Percentiles rank a stretch among this genome's conserved stretches.
phyloP scores from a whole-genome alignment of 2,329 filamentous ascomycete species.

The Colletotrichum somersetense region DNA sequence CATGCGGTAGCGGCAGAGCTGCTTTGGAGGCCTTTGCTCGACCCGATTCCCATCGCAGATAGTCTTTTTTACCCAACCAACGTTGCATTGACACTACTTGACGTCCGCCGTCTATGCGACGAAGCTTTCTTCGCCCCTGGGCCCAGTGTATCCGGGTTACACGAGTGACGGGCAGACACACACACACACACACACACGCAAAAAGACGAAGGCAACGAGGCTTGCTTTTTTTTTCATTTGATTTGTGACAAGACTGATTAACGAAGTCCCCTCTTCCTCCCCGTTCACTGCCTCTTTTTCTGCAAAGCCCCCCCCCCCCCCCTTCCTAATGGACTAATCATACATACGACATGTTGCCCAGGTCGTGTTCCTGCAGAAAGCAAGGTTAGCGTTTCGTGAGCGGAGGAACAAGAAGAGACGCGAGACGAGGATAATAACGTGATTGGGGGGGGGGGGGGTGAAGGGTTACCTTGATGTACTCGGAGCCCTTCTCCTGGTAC shows the following conservation, averaged over 20 bases:
- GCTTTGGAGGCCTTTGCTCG: not conserved
- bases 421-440: no score
- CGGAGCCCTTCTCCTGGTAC: conserved; percentile 90
- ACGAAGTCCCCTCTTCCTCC: not conserved
- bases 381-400: not conserved
- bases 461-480: conserved; percentile 85
- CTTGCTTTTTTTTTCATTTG: not conserved
- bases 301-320: not conserved
- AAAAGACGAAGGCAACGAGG: not conserved
- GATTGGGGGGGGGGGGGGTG: not conserved
- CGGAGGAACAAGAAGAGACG: no score
- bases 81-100: conserved; percentile 5
- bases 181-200: not conserved
- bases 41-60: conserved; percentile 4
- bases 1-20: not conserved
- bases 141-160: no score
- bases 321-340: conserved; percentile 46
- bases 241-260: not conserved
- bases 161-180: not conserved
- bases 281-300: not conserved
- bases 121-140: not conserved
- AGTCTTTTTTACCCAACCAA: conserved; percentile 4
- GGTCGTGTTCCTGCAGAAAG: conserved; percentile 69
- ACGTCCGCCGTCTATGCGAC: no score
- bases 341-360: conserved; percentile 71